Base-by-base conservation (phyloP, 164 flowering plant species). In the Macadamia integrifolia region DNA sequence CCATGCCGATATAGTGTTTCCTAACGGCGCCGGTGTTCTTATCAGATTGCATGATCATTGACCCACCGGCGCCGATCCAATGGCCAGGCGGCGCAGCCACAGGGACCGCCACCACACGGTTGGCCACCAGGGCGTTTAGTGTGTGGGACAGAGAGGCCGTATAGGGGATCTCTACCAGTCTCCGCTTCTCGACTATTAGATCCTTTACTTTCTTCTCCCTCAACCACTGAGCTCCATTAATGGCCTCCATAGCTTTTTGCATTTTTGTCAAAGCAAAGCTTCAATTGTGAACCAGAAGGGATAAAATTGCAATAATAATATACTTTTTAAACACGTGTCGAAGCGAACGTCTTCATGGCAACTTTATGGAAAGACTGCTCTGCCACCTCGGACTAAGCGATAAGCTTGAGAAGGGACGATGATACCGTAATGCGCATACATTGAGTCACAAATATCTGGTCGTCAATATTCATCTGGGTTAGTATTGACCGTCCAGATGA, bases 11-110 rank as follows among this genome's bases (percentile, higher is more conserved):
- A 48, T 91, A 89, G 49, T 91, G 97, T 72, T 93, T 91, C 67
- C 96, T 74, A 1, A 85, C 84, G 0, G 71, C 83, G 0, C 93
- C 96, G 0, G 89, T 91, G 52, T 75, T 80, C 80, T 83, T 88
- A 70, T 93, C 97, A 23, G 92, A 60, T 80, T 93, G 96, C 80
- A 91, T 35, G 44, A 93, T 93, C 94, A 89, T 87, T 0, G 98
- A 91, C 31, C 97, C 96, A 28, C 97, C 97, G 0, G 96, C 97
- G 9, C 97, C 97, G 3, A 93, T 88, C 98, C 98, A 93, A 40
- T 88, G 92, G 0, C 97, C 98, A 0, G 94, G 97, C 2, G 97
- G 97, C 0, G 97, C 96, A 10, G 98, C 93, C 71, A 93, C 93
- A 2, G 93, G 93, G 6, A 83, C 71, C 1, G 77, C 77, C 32